These are phyloP conservation scores for Eutrema yunnanense DNA, from an alignment of 345 rosid species.

Conservation along the genomic window DNA sequence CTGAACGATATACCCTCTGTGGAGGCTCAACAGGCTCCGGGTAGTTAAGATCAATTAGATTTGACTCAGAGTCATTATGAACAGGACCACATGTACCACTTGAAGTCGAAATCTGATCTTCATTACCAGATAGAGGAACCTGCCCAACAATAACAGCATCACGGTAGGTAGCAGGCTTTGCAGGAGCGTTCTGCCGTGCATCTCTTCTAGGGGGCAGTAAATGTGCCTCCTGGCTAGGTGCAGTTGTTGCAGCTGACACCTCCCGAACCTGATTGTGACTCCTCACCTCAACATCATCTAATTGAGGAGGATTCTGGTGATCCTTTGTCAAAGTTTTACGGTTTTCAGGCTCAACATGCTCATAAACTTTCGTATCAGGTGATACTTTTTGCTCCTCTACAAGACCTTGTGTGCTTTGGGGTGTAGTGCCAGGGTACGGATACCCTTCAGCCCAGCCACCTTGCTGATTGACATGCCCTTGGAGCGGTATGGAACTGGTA, in stretches of 20 bases:
- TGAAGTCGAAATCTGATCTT: constrained; percentile 40
- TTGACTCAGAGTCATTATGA: constrained; percentile 40
- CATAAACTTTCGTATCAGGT: constrained; percentile 36
- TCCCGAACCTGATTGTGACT: constrained; percentile 35
- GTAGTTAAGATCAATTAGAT: constrained; percentile 45
- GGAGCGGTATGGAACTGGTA: constrained; percentile 34
- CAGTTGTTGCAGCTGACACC: constrained; percentile 28
- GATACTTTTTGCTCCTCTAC: constrained; percentile 34
- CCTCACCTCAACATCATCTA: constrained; percentile 34
- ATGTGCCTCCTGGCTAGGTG: constrained; percentile 32
- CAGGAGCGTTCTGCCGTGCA: constrained; percentile 19
- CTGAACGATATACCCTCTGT: constrained; percentile 61
- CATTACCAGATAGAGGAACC: constrained; percentile 40
- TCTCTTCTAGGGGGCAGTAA: constrained; percentile 28
- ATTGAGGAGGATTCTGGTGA: constrained; percentile 30
- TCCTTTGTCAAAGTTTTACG: constrained; percentile 21
- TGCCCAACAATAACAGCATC: constrained; percentile 37
- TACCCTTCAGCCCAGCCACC: constrained; percentile 38
- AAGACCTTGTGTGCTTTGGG: constrained; percentile 30
- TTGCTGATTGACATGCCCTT: constrained; percentile 38
- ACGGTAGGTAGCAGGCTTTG: constrained; percentile 33
- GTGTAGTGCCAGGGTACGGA: constrained; percentile 31
- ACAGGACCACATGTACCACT: constrained; percentile 34
- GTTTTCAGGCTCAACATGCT: constrained; percentile 32
- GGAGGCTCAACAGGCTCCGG: constrained; percentile 43